Evolutionary conservation across 129 eudicot species (phyloP).

Genomic region (Silybum marianum): DNA sequence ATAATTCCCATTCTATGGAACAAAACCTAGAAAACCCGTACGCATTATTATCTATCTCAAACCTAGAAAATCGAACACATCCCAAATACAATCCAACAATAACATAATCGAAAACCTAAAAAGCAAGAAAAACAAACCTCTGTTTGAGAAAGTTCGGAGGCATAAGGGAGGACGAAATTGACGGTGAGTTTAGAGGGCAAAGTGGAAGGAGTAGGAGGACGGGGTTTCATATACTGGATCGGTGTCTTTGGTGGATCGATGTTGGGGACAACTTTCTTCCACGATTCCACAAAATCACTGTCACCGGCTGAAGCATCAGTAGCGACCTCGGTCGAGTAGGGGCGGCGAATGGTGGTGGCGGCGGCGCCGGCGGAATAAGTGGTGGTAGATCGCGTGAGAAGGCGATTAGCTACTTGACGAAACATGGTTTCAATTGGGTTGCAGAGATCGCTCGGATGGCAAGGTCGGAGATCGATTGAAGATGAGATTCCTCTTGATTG

Average conservation of each 20-base stretch:
- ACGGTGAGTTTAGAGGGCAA: constrained; percentile 78
- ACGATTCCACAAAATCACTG: constrained; percentile 51
- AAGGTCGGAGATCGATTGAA: constrained; percentile 36
- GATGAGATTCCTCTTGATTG: not conserved
- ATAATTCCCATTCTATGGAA: not conserved
- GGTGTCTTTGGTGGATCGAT: constrained; percentile 84
- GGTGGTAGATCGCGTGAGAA: constrained; percentile 47
- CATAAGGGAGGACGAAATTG: constrained; percentile 71
- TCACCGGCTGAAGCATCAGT: constrained; percentile 43
- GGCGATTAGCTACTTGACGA: constrained; percentile 56
- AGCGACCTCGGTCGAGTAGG: constrained; percentile 53
- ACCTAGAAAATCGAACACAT: constrained; percentile 5
- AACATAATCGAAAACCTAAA: not conserved
- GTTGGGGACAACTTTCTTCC: constrained; percentile 72
- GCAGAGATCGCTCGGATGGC: constrained; percentile 39
- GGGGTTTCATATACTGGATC: constrained; percentile 56
- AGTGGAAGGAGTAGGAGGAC: constrained; percentile 62
- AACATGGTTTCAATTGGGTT: constrained; percentile 46
- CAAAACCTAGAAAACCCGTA: not conserved
- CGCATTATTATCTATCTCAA: not conserved
- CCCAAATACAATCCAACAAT: not conserved
- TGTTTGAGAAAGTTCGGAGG: constrained; percentile 52
- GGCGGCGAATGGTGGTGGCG: constrained; percentile 38
- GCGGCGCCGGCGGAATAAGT: constrained; percentile 36
- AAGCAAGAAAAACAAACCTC: constrained; percentile 40